Evolutionary conservation across 768 basidiomycete genomes (phyloP), one percentile per base, ranked within the genome.

Genomic region (Psilocybe sp.): DNA sequence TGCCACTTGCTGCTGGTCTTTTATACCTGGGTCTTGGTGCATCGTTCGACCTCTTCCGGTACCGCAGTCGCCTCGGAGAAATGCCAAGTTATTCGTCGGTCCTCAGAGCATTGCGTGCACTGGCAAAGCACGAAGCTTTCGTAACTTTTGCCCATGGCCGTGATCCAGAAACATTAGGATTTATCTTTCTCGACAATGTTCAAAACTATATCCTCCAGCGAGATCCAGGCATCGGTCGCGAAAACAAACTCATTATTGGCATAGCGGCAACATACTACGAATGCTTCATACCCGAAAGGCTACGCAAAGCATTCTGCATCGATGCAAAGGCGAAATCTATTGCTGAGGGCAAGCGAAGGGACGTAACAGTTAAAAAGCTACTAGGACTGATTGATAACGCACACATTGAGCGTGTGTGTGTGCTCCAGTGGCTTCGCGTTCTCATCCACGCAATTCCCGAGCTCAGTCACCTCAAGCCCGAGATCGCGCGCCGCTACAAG

Each of bases 241-340:
- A 64, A 45, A 65, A 63, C 48, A 40, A 46, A n/a, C 54, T 67
- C 47, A 57, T 51, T 11, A 64, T 66, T 51, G 66, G 67, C 1
- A 52, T 52, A 13, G 45, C 68, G 0, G 67, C 59, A 3, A 65
- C 60, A 0, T 56, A 54, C 14, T 55, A 57, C 23, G 46, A 57
- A 32, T 32, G 54, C 5, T 59, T 65, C 23, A 31, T 46, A 5
- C 36, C 38, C 5, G 50, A 53, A n/a, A 45, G 56, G 39, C 52
- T 59, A 37, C 41, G 56, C 12, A 33, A 36, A 2, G 61, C 54
- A 3, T 56, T 59, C 20, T 61, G 67, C 43, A 16, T 64, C 5
- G 51, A 62, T 6, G 56, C 61, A 28, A 57, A 61, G 14, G 45
- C 37, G 4, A 19, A 23, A 0, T 46, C 45, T 6, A 36, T 62